phyloP scores from a whole-genome alignment of 257 asterid genomes.

The Solanum ossicruentum region DNA sequence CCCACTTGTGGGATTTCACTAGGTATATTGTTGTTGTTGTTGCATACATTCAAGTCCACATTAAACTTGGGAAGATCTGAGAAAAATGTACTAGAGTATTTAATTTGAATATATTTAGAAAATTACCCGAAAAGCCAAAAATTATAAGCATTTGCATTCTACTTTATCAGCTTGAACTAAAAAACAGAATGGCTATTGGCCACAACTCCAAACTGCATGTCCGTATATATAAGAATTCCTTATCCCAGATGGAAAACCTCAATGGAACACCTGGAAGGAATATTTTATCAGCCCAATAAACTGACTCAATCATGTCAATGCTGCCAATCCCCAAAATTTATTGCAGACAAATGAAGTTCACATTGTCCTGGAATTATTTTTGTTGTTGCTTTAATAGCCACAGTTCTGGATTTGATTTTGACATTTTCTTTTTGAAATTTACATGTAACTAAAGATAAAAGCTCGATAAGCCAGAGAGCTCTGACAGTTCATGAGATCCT shows the following conservation, averaged over 20 bases:
- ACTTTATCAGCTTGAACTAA: background rate
- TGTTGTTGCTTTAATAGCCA: background rate
- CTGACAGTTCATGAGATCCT: background rate
- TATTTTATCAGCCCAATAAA: background rate
- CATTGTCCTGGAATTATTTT: background rate
- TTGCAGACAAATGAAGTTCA: background rate
- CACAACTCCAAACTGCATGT: background rate
- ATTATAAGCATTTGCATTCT: background rate
- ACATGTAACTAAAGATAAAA: background rate
- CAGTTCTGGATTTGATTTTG: background rate
- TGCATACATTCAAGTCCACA: background rate
- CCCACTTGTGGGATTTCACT: too few relatives aligned
- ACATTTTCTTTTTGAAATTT: background rate
- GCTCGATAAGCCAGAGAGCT: background rate
- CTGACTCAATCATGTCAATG: background rate
- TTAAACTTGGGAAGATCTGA: background rate
- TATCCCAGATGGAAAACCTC: background rate
- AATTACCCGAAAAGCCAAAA: background rate
- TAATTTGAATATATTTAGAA: background rate
- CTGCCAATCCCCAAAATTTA: background rate
- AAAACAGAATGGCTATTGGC: background rate
- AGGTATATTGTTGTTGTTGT: too few relatives aligned
- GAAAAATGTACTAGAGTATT: background rate
- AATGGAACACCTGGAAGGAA: background rate
- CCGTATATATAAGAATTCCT: background rate